Conservation (phyloP, 495 filamentous ascomycete species). For the Annulohypoxylon stygium region DNA sequence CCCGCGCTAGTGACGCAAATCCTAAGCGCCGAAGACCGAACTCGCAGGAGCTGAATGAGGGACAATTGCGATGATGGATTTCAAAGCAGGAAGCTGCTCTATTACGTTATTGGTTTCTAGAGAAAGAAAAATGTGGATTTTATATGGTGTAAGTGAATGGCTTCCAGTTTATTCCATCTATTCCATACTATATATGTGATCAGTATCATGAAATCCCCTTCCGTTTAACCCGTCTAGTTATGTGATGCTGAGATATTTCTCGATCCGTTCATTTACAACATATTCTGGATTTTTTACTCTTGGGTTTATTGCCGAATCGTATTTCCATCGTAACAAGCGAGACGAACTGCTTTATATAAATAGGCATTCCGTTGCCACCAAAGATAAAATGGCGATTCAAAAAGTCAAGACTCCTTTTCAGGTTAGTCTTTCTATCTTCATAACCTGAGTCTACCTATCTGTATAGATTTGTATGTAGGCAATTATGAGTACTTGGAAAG, state of each 20-base stretch:
- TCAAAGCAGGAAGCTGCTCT: conserved; percentile 57
- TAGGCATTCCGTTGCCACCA: conserved; percentile 16
- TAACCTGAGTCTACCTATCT: conserved; percentile 1
- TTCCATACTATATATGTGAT: neutral
- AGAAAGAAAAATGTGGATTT: conserved; percentile 23
- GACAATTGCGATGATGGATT: conserved; percentile 44
- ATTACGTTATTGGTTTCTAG: conserved; percentile 20
- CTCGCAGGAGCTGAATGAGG: neutral
- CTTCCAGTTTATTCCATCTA: conserved; percentile 29
- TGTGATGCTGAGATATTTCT: conserved; percentile 46
- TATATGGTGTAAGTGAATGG: conserved; percentile 49
- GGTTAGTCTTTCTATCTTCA: conserved; percentile 50
- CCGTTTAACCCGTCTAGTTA: conserved; percentile 9
- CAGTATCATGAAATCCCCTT: conserved; percentile 27
- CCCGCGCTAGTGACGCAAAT: conserved; percentile 5
- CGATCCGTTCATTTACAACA: conserved; percentile 40
- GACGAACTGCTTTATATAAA: conserved; percentile 23
- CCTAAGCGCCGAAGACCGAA: conserved; percentile 26
- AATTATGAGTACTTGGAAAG: neutral
- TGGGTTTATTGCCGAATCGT: conserved; percentile 38
- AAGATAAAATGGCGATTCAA: conserved; percentile 42
- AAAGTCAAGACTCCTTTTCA: conserved; percentile 61
- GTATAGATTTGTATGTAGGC: neutral
- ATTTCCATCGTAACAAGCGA: conserved; percentile 46
- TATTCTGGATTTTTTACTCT: conserved; percentile 33